Percentiles rank a stretch among this genome's conserved stretches.
Evolutionary conservation across 73 alveolate species (phyloP).

Genomic region (Symbiodinium natans): DNA sequence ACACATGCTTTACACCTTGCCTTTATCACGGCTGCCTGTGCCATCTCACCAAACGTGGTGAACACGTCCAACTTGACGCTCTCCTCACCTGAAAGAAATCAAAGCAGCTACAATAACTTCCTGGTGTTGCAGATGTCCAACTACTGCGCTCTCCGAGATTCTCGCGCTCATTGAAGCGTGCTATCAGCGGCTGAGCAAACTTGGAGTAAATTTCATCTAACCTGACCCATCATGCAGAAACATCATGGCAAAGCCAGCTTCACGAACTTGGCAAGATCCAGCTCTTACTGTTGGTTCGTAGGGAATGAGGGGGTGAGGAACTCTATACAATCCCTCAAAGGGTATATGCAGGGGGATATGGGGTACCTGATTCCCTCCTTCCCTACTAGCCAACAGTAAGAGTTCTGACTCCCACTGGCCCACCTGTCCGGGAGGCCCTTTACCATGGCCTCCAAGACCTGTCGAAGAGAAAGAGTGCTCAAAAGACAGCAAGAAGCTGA

Average conservation of each 20-base stretch:
- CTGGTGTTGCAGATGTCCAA: no score
- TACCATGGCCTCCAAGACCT: slow-evolving; percentile 95
- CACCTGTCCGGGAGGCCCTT: slow-evolving; percentile 95
- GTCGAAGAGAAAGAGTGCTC: not conserved
- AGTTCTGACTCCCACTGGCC: no score
- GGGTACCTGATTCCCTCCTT: no score
- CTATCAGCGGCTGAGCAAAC: slow-evolving; percentile 94
- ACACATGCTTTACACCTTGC: no score
- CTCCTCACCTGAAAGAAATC: slow-evolving; percentile 95
- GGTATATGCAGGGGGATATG: no score
- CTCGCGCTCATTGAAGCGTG: slow-evolving; percentile 95
- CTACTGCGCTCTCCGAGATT: not conserved
- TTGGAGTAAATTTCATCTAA: slow-evolving; percentile 94
- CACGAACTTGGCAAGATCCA: no score
- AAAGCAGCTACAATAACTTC: not conserved
- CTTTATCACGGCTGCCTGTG: slow-evolving; percentile 94
- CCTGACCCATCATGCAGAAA: slow-evolving; percentile 26
- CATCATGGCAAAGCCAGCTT: not conserved
- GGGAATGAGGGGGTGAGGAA: no score
- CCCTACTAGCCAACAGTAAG: no score
- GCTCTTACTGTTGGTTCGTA: no score
- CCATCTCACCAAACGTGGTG: slow-evolving; percentile 95
- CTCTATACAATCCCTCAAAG: no score
- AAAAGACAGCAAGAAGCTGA: no score
- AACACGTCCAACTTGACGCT: slow-evolving; percentile 96